Conservation (phyloP, 2,329 filamentous ascomycete species). For the Gaeumannomyces sp. region DNA sequence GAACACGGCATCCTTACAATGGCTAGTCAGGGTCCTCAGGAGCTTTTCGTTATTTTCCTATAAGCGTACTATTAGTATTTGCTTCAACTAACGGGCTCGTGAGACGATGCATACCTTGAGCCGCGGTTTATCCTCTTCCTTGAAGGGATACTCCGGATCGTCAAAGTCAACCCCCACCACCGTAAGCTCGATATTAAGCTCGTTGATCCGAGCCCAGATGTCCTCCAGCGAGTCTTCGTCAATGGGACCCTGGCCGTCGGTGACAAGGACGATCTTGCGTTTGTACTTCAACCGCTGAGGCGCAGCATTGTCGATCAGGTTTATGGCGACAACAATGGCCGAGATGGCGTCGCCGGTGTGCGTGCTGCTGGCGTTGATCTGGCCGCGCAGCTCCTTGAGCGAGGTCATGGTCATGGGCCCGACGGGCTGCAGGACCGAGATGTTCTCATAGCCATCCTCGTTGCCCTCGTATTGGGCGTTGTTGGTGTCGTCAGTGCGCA, state of each 20-base stretch:
- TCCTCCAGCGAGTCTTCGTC: conserved; percentile 64
- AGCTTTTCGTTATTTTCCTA: conserved; percentile 66
- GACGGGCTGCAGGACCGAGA: conserved; percentile 69
- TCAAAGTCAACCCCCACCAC: conserved; percentile 94
- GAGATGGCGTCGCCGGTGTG: conserved; percentile 78
- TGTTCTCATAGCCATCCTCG: conserved; percentile 71
- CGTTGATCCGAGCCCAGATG: conserved; percentile 68
- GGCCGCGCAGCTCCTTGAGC: conserved; percentile 56
- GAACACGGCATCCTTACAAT: conserved; percentile 62
- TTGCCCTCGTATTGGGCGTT: conserved; percentile 60
- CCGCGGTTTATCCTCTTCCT: conserved; percentile 77
- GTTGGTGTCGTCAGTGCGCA: conserved; percentile 71
- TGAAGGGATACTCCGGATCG: conserved; percentile 80
- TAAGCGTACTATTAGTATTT: not conserved
- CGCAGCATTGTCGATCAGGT: conserved; percentile 69
- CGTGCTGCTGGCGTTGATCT: conserved; percentile 62
- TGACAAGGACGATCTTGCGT: conserved; percentile 76
- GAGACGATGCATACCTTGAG: conserved; percentile 49
- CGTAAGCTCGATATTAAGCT: conserved; percentile 69
- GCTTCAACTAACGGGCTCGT: conserved; percentile 11
- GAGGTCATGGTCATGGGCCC: conserved; percentile 57
- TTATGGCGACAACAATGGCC: conserved; percentile 75
- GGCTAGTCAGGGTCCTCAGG: conserved; percentile 58
- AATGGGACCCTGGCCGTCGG: conserved; percentile 69
- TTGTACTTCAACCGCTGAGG: conserved; percentile 79